A percentile compares a stretch with the other conserved stretches of the same genome.
These are phyloP conservation scores for Clitocybe nebularis DNA, from an alignment of 1,284 basidiomycete species.

Conservation along the genomic window DNA sequence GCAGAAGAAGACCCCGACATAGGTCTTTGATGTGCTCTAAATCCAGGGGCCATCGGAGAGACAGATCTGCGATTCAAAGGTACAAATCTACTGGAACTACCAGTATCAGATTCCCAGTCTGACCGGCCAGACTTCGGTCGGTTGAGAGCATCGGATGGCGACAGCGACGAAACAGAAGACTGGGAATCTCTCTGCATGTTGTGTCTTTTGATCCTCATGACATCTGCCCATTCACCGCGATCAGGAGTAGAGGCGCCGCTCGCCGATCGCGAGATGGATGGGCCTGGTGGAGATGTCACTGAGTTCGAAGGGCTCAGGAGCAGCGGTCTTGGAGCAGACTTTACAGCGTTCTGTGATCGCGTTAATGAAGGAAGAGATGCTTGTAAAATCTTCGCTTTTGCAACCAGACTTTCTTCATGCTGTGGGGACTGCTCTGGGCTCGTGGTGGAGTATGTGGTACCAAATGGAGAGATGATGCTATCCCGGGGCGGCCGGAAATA, in stretches of 20 bases:
- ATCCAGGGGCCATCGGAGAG: conserved; percentile 67
- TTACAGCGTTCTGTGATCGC: conserved; percentile 25
- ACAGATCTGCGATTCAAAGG: conserved; percentile 61
- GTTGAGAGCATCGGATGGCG: conserved; percentile 41
- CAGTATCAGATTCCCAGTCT: conserved; percentile 53
- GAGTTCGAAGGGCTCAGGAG: conserved; percentile 47
- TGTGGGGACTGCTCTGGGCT: conserved; percentile 29
- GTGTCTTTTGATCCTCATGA: conserved; percentile 37
- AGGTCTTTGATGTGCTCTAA: conserved; percentile 26
- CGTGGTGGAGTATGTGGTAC: neutral
- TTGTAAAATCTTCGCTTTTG: conserved; percentile 34
- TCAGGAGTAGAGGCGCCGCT: conserved; percentile 31
- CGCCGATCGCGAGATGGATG: conserved; percentile 32
- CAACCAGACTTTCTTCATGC: conserved; percentile 35
- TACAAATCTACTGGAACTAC: conserved; percentile 47
- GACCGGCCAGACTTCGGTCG: conserved; percentile 31
- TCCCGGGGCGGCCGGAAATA: conserved; percentile 58
- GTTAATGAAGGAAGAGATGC: conserved; percentile 42
- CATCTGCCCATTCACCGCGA: conserved; percentile 45
- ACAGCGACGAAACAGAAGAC: conserved; percentile 61
- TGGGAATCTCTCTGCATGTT: conserved; percentile 46
- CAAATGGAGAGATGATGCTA: conserved; percentile 35
- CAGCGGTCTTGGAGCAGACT: conserved; percentile 51
- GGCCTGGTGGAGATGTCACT: conserved; percentile 31
- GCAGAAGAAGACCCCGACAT: conserved; percentile 24